phyloP scores from a whole-genome alignment of 1,139 yeast species.

The Saccharomyces hybrid region DNA sequence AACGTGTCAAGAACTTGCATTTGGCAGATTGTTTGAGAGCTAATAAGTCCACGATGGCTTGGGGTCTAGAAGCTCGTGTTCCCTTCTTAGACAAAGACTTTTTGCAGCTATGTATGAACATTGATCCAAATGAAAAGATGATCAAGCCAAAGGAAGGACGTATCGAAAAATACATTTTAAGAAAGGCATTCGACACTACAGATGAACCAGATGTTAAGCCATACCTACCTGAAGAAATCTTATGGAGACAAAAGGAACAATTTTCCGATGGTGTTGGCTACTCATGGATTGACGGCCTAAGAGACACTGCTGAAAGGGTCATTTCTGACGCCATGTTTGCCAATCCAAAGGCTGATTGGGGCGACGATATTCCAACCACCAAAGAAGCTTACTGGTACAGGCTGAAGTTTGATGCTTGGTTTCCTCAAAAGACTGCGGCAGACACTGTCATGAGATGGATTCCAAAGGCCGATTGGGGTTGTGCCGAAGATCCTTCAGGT shows the following conservation, averaged over 20 bases:
- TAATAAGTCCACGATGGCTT: constrained; percentile 98
- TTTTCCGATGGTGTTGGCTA: constrained; percentile 99
- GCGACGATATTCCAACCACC: constrained; percentile 85
- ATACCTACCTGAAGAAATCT: constrained; percentile 89
- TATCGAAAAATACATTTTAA: constrained; percentile 88
- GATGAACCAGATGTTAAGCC: constrained; percentile 64
- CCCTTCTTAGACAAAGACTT: constrained; percentile 95
- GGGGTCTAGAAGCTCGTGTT: constrained; percentile 99
- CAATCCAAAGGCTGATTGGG: constrained; percentile 93
- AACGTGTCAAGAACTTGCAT: constrained; percentile 94
- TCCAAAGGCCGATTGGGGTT: constrained; percentile 99
- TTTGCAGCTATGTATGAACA: constrained; percentile 88
- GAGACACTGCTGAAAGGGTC: constrained; percentile 84
- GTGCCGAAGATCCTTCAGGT: constrained; percentile 97
- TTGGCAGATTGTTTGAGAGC: constrained; percentile 97
- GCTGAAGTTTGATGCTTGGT: constrained; percentile 86
- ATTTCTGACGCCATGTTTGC: constrained; percentile 86
- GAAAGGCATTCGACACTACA: constrained; percentile 92
- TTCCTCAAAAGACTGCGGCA: constrained; percentile 88
- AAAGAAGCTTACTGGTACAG: constrained; percentile 99
- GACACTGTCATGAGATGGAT: constrained; percentile 98
- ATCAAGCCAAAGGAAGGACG: constrained; percentile 60
- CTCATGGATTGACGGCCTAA: constrained; percentile 97
- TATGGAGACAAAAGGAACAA: constrained; percentile 99
- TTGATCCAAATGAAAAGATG: constrained; percentile 85